Evolutionary conservation across 805 yeast genomes (phyloP), one percentile per base, ranked within the genome.

Genomic region (Pichia pseudocactophila): DNA sequence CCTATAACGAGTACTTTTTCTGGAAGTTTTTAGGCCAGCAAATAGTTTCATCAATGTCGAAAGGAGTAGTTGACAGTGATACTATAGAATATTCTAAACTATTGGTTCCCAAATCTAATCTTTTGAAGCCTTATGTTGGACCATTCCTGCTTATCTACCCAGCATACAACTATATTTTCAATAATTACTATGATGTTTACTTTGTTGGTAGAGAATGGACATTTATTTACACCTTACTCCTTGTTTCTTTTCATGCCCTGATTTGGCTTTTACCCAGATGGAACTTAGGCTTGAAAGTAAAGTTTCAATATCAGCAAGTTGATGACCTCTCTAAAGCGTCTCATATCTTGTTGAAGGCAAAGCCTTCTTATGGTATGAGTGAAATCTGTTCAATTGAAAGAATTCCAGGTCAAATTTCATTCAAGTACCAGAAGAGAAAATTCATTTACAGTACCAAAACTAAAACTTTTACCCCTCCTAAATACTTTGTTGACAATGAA

Each of bases 151-250:
- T 82, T 36, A 63, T 86, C 36, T 90, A 90, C 58, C 95, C 96
- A 6, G 56, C 73, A 16, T 85, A 84, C 59, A 65, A 67, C 41
- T 77, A 82, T 54, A 60, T 85, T 32, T 90, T 84, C 60, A 54
- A 61, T 45, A 64, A 66, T 46, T 76, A 80, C 44, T 90, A 90
- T 61, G 97, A 90, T 44, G 68, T 64, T 44, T 85, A 85, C 58
- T 82, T 90, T 55, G 82, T 74, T 36, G 96, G 96, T 20, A 73
- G 82, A 36, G 98, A 90, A 65, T 92, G 98, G 97, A 92, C 97
- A 0, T 86, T 85, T 61, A 92, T 90, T 30, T 89, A 77, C 56
- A 67, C 87, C 19, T 82, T 94, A 46, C 62, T 88, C 6, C 69
- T 89, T 40, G 61, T 82, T 30, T 77, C 96, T 2, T 47, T 82